Evolutionary conservation across 306 rosid genomes (phyloP), one percentile per base, ranked within the genome.

Genomic region (Cucurbita ficifolia): DNA sequence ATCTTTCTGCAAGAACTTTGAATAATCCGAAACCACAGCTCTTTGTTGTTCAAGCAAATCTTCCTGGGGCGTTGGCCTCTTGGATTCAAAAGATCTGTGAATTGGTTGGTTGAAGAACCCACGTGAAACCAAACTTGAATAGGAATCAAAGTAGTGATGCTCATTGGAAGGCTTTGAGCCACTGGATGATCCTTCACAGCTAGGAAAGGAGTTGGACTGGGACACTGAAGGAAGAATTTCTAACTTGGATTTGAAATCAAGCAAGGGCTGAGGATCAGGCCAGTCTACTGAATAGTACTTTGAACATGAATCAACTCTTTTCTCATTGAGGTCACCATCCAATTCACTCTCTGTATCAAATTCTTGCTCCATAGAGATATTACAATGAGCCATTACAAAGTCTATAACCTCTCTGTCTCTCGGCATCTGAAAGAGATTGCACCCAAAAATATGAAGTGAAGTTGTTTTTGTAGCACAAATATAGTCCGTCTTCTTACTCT

Each of bases 111-210:
- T 77, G n/a, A 75, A 10, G 75, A 64, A 46, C 16, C 60, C 84
- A 77, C 38, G 79, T 46, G 78, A 50, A 59, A 55, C 7, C 48
- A 65, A 16, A 70, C 3, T 78, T 49, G 58, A 76, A 36, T 76
- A 70, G 52, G 79, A 86, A 81, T 83, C 85, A 56, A 79, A 76
- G 50, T 77, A 73, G 70, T 57, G 57, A 75, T 80, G 83, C 36
- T 85, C 88, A 57, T 17, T 61, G 17, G 88, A 82, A 84, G 87
- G 93, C 77, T 81, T 82, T 57, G 94, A 85, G 35, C 84, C 80
- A 57, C 77, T 75, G 33, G 89, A 83, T 52, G 87, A 83, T 79
- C 89, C 86, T 81, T 88, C 95, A 54, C 76, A 76, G 87, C 83
- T 78, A 62, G 73, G 80, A 77, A 81, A 63, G 43, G 87, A 86